Evolutionary conservation across 352 stramenopile genomes (phyloP), one percentile per base, ranked within the genome.

Genomic region (Phytopythium boreale): DNA sequence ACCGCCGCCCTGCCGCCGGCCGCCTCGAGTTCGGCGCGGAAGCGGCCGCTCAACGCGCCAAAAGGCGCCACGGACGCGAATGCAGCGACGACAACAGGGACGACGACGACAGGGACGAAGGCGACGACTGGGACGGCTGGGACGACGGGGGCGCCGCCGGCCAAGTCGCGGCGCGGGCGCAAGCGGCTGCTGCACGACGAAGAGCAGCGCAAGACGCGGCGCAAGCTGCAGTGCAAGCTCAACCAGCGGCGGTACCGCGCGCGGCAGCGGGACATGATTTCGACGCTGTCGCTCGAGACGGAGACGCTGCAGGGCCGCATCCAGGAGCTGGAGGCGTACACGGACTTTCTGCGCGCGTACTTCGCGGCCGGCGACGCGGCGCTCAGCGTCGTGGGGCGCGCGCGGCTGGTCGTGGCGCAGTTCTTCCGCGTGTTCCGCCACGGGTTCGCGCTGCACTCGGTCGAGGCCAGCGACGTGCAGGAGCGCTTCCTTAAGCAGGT

Each of bases 151-250:
- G 36, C 31, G 37, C 34, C 62, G 50, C 14, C 37, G 12, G 19
- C 50, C 36, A 10, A 62, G n/a, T 61, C 47, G 29, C 62, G 73
- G 15, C 78, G 82, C 22, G 82, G 82, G 2, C 75, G 82, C 1
- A 72, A 75, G 15, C 79, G 70, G 20, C 63, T 91, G 20, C 71
- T 91, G 34, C 76, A 91, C 66, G 70, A 91, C 58, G 82, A 89
- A 37, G 82, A 75, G 44, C 74, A 88, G 56, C 80, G 80, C 36
- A 87, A 84, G 53, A 68, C 75, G 5, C 66, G 82, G 24, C 82
- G 82, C 36, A 91, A 91, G 62, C 77, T 75, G 63, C 82, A 91
- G 64, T 91, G 82, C 68, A 88, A 88, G 51, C 73, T 91, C 53
- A 91, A 91, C 63, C 82, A 91, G 53, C 79, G 82, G 11, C 62